phyloP scores from a whole-genome alignment of 192 early-diverging fungal species.

The Thoreauomyces humboldtii region DNA sequence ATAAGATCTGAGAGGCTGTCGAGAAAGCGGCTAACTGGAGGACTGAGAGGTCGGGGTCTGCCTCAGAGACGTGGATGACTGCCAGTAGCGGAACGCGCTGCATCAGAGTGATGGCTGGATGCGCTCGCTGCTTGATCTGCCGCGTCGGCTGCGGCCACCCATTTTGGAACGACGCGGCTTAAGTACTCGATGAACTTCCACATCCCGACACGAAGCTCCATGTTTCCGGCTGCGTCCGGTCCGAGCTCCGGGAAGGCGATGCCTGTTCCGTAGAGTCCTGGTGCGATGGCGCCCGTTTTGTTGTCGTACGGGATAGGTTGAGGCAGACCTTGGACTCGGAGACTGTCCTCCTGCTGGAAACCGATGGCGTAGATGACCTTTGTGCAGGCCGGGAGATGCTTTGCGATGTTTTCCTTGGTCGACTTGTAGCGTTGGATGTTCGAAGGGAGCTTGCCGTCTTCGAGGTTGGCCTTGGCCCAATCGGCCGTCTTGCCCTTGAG shows the following conservation, averaged over 20 bases:
- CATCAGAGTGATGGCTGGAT: too few species aligned
- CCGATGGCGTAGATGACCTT: slow-evolving; percentile 23
- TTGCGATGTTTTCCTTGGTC: neutral
- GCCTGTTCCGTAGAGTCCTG: slow-evolving; percentile 15
- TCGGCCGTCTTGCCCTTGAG: slow-evolving; percentile 21
- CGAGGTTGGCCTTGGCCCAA: slow-evolving; percentile 13
- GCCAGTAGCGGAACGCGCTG: too few species aligned
- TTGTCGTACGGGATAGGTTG: slow-evolving; percentile 3
- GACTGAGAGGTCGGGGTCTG: too few species aligned
- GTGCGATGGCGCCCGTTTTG: slow-evolving; percentile 3
- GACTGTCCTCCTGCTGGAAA: slow-evolving; percentile 15
- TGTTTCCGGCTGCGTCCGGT: slow-evolving; percentile 15
- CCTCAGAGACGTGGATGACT: too few species aligned
- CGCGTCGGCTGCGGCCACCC: neutral
- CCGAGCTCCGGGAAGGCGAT: slow-evolving; percentile 23
- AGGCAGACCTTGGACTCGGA: neutral
- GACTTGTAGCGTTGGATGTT: slow-evolving; percentile 1
- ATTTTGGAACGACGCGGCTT: neutral
- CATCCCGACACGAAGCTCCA: slow-evolving; percentile 20
- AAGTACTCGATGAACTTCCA: slow-evolving; percentile 25
- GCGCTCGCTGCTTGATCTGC: too few species aligned
- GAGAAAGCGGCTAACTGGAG: too few species aligned
- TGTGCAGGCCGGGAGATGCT: neutral
- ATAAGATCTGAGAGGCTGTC: too few species aligned
- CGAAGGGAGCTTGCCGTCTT: neutral